Base-by-base conservation (phyloP, 2,329 filamentous ascomycete species). In the Beauveria caledonica region DNA sequence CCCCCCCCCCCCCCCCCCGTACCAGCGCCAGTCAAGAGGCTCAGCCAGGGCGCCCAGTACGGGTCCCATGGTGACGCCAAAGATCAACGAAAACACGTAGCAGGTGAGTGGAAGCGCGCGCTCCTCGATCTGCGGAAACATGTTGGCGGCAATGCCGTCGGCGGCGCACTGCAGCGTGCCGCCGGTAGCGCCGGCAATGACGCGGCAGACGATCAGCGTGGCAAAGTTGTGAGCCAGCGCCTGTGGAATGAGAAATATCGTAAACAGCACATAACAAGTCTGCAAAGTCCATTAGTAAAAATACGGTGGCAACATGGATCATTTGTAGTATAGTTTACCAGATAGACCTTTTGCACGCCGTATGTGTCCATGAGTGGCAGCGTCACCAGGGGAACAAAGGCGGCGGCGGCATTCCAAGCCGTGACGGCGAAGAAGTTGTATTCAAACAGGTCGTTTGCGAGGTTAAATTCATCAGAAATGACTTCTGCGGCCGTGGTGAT, bases 171-270 rank as follows among this genome's bases (percentile, higher is more conserved):
- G 62, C 6, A 63, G 54, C 1, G 62, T 63, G 49, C 62, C 62
- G 27, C 60, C 60, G 2, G 50, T 19, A 33, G 55, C 62, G 27
- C 62, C 62, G 15, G 62, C 60, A 29, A 63, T 46, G 45, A 13
- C 44, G 39, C 62, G 60, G 42, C 55, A 57, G 1, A 54, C 46
- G 19, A 63, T 52, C 9, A 63, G 42, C 8, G 62, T 63, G 13
- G 62, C 76, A 9, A 62, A 62, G 44, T 62, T 62, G 27, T 36
- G 42, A 9, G 60, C 60, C 33, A 62, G 39, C 8, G 60, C 60
- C 36, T 62, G 60, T 7, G 60, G 60, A 6, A 60, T 52, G 25
- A 62, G 62, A 39, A 63, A 62, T 8, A 62, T 49, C 15, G 39
- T 50, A 21, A 63, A 63, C 6, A 63, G 25, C 0, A 56, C 42